Percentiles rank a stretch among this genome's conserved stretches.
Evolutionary conservation across 371 early-diverging fungal genomes (phyloP).

Genomic region (Coemansia sp.): DNA sequence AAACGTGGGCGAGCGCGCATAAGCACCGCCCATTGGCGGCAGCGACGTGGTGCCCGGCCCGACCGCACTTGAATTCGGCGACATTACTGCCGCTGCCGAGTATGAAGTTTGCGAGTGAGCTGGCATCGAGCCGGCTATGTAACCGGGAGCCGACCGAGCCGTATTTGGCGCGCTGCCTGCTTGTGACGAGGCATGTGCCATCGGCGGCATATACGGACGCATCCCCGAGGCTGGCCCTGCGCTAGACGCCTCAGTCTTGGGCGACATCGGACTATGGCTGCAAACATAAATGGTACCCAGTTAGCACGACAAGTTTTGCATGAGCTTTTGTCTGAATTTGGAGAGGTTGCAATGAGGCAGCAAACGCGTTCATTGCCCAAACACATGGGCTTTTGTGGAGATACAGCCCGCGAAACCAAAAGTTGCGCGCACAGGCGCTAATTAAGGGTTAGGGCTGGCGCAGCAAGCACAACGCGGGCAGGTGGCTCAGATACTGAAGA

Average conservation of each 20-base stretch:
- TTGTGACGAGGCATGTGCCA: constrained; percentile 37
- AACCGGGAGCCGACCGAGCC: constrained; percentile 33
- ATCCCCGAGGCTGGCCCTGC: constrained; percentile 9
- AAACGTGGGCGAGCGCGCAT: constrained; percentile 47
- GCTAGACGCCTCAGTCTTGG: constrained; percentile 35
- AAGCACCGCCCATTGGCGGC: constrained; percentile 30
- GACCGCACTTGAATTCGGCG: constrained; percentile 16
- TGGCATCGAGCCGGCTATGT: constrained; percentile 26
- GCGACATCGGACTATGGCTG: constrained; percentile 47
- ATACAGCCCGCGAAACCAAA: not conserved
- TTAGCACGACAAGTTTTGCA: not conserved
- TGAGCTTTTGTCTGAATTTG: no score
- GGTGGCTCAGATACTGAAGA: constrained; percentile 10
- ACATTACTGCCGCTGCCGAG: constrained; percentile 4
- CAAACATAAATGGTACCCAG: not conserved
- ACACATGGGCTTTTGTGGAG: not conserved
- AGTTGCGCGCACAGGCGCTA: not conserved
- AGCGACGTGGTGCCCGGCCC: constrained; percentile 12
- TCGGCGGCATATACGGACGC: constrained; percentile 36
- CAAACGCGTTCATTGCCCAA: not conserved
- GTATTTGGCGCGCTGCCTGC: constrained; percentile 22
- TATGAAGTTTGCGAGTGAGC: constrained; percentile 40
- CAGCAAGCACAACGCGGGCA: constrained; percentile 3
- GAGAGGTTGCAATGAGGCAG: no score
- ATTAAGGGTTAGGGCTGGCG: constrained; percentile 14